phyloP scores from a whole-genome alignment of 768 basidiomycete genomes.

The Filobasidium floriforme region DNA sequence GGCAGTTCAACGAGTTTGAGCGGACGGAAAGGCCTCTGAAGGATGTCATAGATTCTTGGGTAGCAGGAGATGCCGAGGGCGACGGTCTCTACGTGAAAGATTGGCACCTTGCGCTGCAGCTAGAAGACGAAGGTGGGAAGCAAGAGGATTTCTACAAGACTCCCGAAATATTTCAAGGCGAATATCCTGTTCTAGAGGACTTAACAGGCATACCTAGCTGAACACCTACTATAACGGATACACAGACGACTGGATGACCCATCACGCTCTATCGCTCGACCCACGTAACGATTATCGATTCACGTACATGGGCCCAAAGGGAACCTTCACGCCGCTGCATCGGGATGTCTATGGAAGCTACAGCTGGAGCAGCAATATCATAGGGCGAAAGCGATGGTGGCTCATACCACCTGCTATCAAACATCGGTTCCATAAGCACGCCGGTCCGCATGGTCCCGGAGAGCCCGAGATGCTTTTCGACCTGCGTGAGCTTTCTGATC shows the following conservation, averaged over 20 bases:
- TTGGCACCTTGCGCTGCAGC: slow-evolving; percentile 40
- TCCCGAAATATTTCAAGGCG: slow-evolving; percentile 38
- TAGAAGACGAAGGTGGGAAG: slow-evolving; percentile 31
- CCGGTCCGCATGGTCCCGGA: slow-evolving; percentile 12
- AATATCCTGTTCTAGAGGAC: slow-evolving; percentile 19
- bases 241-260: slow-evolving; percentile 41
- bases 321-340: slow-evolving; percentile 43
- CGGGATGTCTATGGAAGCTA: slow-evolving; percentile 45
- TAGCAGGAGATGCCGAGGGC: slow-evolving; percentile 22
- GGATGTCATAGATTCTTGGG: slow-evolving; percentile 42
- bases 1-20: slow-evolving; percentile 40
- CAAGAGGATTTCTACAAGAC: slow-evolving; percentile 37
- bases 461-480: slow-evolving; percentile 33
- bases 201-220: neutral
- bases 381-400: slow-evolving; percentile 44
- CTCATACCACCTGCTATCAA: slow-evolving; percentile 36
- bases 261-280: slow-evolving; percentile 14
- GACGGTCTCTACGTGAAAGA: slow-evolving; percentile 43
- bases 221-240: neutral
- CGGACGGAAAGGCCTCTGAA: slow-evolving; percentile 31
- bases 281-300: slow-evolving; percentile 35
- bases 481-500: slow-evolving; percentile 32
- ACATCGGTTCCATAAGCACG: slow-evolving; percentile 14
- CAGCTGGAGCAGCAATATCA: slow-evolving; percentile 44
- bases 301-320: slow-evolving; percentile 41